Percentiles rank a stretch among this genome's conserved stretches.
Conservation (phyloP, 176 grass and related monocot genomes). For the Juncus effusus region DNA sequence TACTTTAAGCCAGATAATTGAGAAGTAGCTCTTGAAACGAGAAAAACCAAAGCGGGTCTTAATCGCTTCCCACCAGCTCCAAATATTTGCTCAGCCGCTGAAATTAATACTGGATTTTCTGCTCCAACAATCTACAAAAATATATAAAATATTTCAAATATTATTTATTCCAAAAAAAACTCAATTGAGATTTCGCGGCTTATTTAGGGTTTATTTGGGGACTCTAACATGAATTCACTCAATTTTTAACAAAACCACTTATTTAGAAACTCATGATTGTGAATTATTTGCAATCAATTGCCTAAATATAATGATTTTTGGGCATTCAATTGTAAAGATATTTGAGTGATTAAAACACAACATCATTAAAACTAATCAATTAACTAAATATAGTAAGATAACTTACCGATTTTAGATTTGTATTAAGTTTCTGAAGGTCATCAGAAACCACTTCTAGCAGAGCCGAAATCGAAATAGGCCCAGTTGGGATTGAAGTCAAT, state of each 20-base stretch:
- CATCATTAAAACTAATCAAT: too few relatives aligned
- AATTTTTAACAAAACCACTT: neutral
- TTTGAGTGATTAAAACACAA: too few relatives aligned
- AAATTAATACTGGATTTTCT: conserved; percentile 92
- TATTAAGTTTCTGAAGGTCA: conserved; percentile 71
- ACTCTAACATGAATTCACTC: neutral
- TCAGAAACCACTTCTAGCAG: conserved; percentile 69
- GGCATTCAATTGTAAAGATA: too few relatives aligned
- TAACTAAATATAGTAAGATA: neutral
- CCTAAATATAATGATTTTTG: too few relatives aligned
- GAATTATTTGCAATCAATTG: too few relatives aligned
- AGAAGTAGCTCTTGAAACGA: conserved; percentile 85
- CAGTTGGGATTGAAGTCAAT: conserved; percentile 11
- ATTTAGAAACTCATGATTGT: too few relatives aligned
- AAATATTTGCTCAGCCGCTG: conserved; percentile 91
- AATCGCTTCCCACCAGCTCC: conserved; percentile 93
- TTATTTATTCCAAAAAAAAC: conserved; percentile 13
- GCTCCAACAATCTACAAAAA: conserved; percentile 55
- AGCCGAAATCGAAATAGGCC: conserved; percentile 47
- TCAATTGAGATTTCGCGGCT: neutral
- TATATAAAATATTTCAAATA: conserved; percentile 40
- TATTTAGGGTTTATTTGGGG: neutral
- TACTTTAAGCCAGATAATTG: conserved; percentile 72
- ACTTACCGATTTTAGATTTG: conserved; percentile 89
- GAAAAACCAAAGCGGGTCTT: conserved; percentile 92